These are phyloP conservation scores for Chaetothyriales sp. DNA, from an alignment of 2,329 filamentous ascomycete species.

Conservation along the genomic window DNA sequence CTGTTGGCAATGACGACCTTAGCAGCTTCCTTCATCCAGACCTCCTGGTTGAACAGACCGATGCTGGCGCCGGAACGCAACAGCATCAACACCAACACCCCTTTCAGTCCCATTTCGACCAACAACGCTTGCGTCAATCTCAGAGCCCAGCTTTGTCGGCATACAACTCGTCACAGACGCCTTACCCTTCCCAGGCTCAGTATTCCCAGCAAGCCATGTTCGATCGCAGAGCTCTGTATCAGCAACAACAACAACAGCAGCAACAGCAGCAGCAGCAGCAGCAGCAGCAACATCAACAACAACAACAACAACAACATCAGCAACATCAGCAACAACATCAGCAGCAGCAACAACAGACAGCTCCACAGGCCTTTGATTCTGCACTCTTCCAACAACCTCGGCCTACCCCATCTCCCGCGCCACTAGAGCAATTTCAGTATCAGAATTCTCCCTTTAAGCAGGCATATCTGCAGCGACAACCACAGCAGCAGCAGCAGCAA, in stretches of 20 bases:
- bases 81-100: constrained; percentile 7
- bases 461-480: neutral
- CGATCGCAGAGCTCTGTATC: neutral
- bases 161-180: constrained; percentile 8
- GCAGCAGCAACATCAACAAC: neutral
- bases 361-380: neutral
- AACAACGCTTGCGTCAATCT: constrained; percentile 8
- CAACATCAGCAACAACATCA: neutral
- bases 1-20: constrained; percentile 11
- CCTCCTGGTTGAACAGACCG: constrained; percentile 11
- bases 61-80: constrained; percentile 7
- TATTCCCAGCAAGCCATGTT: constrained; percentile 6
- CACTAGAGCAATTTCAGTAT: neutral
- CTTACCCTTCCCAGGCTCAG: constrained; percentile 6
- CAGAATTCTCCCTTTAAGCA: neutral
- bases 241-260: neutral
- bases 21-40: constrained; percentile 14
- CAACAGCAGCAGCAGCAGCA: neutral
- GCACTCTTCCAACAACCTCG: constrained; percentile 1
- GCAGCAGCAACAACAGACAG: neutral
- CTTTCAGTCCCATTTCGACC: constrained; percentile 10
- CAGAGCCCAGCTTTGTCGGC: constrained; percentile 13
- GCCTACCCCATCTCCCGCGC: constrained; percentile 8
- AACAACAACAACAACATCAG: no score
- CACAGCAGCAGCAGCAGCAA: constrained; percentile 1